Evolutionary conservation across 805 yeast species (phyloP).

Genomic region (Candida nonsorbophila): DNA sequence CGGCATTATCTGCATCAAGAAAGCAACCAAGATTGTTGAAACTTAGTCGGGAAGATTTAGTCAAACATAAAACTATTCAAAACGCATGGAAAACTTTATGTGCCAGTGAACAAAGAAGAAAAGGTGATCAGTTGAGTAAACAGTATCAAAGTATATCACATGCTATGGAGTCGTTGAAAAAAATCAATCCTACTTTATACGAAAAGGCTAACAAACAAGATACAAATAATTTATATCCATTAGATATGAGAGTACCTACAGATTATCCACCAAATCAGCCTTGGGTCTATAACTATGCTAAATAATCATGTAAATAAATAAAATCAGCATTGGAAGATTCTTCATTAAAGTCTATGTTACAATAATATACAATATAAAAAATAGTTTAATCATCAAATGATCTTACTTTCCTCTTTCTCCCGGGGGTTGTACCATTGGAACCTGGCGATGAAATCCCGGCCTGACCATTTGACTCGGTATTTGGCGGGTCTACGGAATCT

Average conservation of each 20-base stretch:
- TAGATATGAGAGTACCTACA: constrained; percentile 84
- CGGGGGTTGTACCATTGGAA: constrained; percentile 10
- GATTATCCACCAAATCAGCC: constrained; percentile 78
- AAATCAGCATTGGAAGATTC: not conserved
- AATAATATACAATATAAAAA: not conserved
- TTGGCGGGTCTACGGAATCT: constrained; percentile 26
- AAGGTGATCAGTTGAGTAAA: constrained; percentile 36
- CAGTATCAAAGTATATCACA: constrained; percentile 63
- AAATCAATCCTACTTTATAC: constrained; percentile 49
- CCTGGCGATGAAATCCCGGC: not conserved
- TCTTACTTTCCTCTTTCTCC: constrained; percentile 22
- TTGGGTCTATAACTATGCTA: constrained; percentile 59
- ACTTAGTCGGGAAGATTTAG: constrained; percentile 70
- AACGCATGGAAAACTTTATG: constrained; percentile 75
- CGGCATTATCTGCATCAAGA: constrained; percentile 80
- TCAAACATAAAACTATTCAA: constrained; percentile 77
- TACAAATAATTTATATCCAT: constrained; percentile 52
- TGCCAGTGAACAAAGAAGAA: constrained; percentile 43
- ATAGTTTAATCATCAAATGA: constrained; percentile 17
- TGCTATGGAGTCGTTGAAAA: constrained; percentile 69
- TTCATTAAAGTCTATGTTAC: not conserved
- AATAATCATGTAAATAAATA: constrained; percentile 4
- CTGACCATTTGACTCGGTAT: constrained; percentile 1
- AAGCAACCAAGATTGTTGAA: constrained; percentile 82
- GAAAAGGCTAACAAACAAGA: constrained; percentile 55